Conservation (phyloP, 208 protist genomes). For the Leishmania braziliensis region DNA sequence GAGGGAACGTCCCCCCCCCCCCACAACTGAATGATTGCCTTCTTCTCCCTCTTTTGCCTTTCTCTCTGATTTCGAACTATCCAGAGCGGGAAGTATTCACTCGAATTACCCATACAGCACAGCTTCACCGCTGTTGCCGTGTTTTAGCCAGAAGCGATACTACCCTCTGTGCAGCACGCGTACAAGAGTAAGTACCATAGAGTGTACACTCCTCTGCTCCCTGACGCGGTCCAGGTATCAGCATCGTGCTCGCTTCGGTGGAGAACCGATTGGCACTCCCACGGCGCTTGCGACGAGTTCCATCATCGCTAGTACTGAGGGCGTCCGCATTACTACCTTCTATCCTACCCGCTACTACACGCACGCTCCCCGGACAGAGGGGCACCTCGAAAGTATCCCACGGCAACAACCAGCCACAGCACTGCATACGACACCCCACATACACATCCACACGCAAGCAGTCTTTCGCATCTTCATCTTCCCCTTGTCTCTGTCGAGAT, state of each 20-base stretch:
- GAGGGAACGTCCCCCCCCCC: not conserved
- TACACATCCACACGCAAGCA: not conserved
- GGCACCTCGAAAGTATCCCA: not conserved
- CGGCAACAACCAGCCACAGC: not conserved
- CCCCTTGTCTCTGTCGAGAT: conserved; percentile 18
- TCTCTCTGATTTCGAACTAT: not conserved
- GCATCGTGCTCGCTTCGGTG: not conserved
- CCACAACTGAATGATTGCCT: not conserved
- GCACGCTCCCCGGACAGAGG: not conserved
- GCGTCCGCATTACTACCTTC: not conserved
- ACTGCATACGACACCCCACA: not conserved
- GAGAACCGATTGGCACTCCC: not conserved
- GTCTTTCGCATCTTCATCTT: not conserved
- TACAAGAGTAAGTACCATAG: not conserved
- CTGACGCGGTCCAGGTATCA: not conserved
- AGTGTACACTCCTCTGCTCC: not conserved
- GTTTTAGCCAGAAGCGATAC: not conserved
- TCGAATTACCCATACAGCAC: not conserved
- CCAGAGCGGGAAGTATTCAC: not conserved
- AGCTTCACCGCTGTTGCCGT: not conserved
- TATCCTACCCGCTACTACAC: not conserved
- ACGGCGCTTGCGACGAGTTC: not conserved
- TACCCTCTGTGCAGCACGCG: not conserved
- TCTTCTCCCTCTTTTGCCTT: not conserved
- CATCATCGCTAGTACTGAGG: not conserved